These are phyloP conservation scores for Jacaranda mimosifolia DNA, from an alignment of 257 asterid species.

Conservation along the genomic window DNA sequence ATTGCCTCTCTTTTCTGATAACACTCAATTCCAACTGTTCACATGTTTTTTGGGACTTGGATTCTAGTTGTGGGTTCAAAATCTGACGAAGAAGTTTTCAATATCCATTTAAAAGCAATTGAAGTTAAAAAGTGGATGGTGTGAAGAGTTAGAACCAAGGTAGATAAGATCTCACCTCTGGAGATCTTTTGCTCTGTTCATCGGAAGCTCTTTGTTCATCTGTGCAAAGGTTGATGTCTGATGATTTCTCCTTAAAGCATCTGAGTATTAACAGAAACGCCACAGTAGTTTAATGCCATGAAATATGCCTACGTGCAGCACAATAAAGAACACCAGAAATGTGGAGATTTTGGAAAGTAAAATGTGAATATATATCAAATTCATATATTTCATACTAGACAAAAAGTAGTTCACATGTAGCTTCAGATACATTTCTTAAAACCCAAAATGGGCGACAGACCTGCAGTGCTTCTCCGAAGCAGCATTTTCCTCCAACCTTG, in stretches of 20 bases:
- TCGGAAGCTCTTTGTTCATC: slow-evolving; percentile 51
- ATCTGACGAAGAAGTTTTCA: slow-evolving; percentile 39
- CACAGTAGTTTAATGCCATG: slow-evolving; percentile 16
- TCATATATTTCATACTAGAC: background rate
- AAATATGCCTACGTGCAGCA: background rate
- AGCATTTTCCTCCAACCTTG: slow-evolving; percentile 43
- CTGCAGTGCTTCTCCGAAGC: slow-evolving; percentile 54
- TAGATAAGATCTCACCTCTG: slow-evolving; percentile 49
- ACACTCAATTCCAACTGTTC: slow-evolving; percentile 57
- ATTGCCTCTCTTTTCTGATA: slow-evolving; percentile 59
- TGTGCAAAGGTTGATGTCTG: slow-evolving; percentile 54
- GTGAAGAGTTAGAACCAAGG: slow-evolving; percentile 26
- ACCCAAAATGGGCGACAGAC: slow-evolving; percentile 42
- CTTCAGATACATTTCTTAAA: slow-evolving; percentile 1
- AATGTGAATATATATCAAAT: slow-evolving; percentile 3
- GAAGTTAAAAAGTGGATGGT: slow-evolving; percentile 16
- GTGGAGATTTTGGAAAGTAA: background rate
- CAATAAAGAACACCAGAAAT: background rate
- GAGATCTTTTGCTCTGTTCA: slow-evolving; percentile 48
- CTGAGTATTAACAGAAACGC: slow-evolving; percentile 34
- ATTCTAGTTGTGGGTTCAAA: slow-evolving; percentile 40
- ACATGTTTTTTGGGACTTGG: slow-evolving; percentile 37
- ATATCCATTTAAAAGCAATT: slow-evolving; percentile 29
- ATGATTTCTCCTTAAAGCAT: slow-evolving; percentile 50
- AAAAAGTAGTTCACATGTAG: background rate